Evolutionary conservation across 768 basidiomycete genomes (phyloP).

Genomic region (Lactarius deliciosus): DNA sequence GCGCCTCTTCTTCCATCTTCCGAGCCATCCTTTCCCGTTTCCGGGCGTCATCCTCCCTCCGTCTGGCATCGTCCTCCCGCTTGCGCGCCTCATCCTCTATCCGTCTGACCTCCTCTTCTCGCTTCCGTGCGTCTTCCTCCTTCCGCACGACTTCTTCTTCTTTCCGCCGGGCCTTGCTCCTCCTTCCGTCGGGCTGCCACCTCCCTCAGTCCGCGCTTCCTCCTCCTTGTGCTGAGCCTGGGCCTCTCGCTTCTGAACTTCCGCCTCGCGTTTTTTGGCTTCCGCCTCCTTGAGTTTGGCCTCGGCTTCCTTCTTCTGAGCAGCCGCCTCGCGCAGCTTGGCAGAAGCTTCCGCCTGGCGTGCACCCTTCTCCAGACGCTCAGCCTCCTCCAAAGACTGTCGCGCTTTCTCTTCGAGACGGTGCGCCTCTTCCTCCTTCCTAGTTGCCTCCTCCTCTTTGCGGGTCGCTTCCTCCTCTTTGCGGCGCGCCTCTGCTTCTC

Average conservation of each 20-base stretch:
- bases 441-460: slow-evolving; percentile 33
- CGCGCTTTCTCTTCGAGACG: slow-evolving; percentile 32
- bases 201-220: slow-evolving; percentile 35
- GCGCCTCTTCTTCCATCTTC: slow-evolving; percentile 36
- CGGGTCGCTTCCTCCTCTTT: slow-evolving; percentile 35
- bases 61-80: slow-evolving; percentile 40
- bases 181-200: slow-evolving; percentile 37
- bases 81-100: slow-evolving; percentile 38
- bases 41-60: slow-evolving; percentile 33
- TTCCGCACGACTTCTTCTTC: slow-evolving; percentile 39
- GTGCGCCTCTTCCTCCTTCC: slow-evolving; percentile 31
- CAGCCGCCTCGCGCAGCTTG: slow-evolving; percentile 28
- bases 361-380: slow-evolving; percentile 29
- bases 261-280: slow-evolving; percentile 38
- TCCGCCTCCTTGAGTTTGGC: slow-evolving; percentile 32
- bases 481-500: slow-evolving; percentile 28
- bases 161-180: slow-evolving; percentile 32
- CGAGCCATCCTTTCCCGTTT: slow-evolving; percentile 34
- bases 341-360: slow-evolving; percentile 32
- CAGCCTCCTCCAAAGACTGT: slow-evolving; percentile 27
- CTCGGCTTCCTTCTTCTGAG: slow-evolving; percentile 28
- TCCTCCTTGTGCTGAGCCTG: slow-evolving; percentile 37
- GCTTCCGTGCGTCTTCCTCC: slow-evolving; percentile 34
- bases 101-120: slow-evolving; percentile 35
- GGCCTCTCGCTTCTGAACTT: slow-evolving; percentile 37